Conservation (phyloP, 768 basidiomycete genomes). For the Tulasnella calospora region DNA sequence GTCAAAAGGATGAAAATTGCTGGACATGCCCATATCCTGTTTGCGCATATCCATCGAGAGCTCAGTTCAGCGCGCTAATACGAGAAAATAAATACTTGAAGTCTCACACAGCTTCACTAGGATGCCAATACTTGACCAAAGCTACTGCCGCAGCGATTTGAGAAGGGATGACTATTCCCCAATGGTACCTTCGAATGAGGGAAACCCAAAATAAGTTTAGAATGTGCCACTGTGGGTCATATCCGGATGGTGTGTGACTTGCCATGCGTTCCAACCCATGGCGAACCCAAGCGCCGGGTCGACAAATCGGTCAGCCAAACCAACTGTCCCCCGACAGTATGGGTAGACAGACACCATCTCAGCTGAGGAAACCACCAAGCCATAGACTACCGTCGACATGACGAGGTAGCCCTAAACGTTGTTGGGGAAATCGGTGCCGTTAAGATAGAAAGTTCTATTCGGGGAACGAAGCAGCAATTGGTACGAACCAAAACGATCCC, state of each 20-base stretch:
- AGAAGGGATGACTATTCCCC: constrained; percentile 9
- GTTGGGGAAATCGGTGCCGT: background rate
- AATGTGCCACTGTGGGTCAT: no score
- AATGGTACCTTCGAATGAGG: constrained; percentile 3
- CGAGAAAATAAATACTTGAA: no score
- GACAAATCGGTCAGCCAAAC: constrained; percentile 14
- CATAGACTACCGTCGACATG: background rate
- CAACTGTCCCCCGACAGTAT: constrained; percentile 13
- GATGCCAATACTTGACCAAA: constrained; percentile 17
- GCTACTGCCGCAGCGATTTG: constrained; percentile 12
- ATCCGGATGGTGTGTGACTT: background rate
- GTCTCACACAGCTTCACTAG: background rate
- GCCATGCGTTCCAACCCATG: constrained; percentile 26
- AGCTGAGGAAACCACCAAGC: constrained; percentile 2
- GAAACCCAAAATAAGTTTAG: background rate
- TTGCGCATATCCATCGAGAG: background rate
- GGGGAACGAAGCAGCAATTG: background rate
- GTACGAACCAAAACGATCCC: constrained; percentile 7
- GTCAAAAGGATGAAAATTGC: background rate
- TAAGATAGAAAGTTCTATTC: background rate
- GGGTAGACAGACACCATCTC: constrained; percentile 22
- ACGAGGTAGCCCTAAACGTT: constrained; percentile 8
- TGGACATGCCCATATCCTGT: background rate
- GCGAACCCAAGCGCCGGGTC: constrained; percentile 21
- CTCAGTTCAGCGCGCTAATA: background rate